Conservation (phyloP, 2,329 filamentous ascomycete species). For the Phyllosticta citribraziliensis region DNA sequence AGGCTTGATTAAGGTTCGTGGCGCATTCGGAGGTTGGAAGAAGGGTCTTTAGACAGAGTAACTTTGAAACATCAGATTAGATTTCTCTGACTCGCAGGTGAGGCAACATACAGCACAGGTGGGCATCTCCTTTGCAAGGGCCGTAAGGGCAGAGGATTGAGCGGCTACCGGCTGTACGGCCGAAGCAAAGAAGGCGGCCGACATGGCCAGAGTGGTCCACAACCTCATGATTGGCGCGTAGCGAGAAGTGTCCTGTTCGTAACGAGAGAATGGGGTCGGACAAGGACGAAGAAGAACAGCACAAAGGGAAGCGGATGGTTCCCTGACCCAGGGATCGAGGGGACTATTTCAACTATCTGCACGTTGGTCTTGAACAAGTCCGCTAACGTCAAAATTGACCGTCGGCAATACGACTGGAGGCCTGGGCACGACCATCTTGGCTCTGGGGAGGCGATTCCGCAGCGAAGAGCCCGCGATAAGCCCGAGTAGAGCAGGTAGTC, state of each 20-base stretch:
- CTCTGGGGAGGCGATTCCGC: background rate
- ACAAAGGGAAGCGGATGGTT: background rate
- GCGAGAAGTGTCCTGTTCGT: background rate
- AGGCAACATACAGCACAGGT: slow-evolving; percentile 3
- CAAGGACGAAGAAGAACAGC: background rate
- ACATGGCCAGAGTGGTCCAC: slow-evolving; percentile 7
- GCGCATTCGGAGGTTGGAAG: slow-evolving; percentile 28
- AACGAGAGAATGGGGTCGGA: background rate
- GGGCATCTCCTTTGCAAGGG: background rate
- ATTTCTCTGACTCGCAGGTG: background rate
- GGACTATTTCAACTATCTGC: background rate
- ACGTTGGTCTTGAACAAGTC: background rate
- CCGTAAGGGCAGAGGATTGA: background rate
- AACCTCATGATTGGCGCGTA: slow-evolving; percentile 4
- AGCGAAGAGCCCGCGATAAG: background rate
- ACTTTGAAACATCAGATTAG: slow-evolving; percentile 10
- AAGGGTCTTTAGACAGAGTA: slow-evolving; percentile 15
- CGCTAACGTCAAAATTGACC: background rate
- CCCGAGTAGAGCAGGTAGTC: background rate
- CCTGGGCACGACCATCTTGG: background rate
- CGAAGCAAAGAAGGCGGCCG: background rate
- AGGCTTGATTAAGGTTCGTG: slow-evolving; percentile 26
- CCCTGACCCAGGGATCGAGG: background rate
- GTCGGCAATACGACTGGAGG: background rate
- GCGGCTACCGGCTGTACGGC: slow-evolving; percentile 1